These are phyloP conservation scores for Apiotrichum domesticum DNA, from an alignment of 1,284 basidiomycete species.

Conservation along the genomic window DNA sequence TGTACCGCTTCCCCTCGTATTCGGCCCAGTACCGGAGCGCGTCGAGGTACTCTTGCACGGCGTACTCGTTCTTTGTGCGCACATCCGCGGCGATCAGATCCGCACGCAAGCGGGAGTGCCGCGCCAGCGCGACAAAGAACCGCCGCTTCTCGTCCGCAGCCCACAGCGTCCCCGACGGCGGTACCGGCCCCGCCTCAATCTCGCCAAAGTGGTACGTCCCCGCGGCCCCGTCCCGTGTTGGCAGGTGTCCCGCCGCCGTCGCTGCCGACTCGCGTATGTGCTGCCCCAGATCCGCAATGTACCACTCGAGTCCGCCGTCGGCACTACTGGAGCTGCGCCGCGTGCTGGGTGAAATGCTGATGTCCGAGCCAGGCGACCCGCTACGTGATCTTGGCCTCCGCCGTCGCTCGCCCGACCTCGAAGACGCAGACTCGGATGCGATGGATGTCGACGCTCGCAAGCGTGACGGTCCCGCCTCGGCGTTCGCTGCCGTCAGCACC, in stretches of 20 bases:
- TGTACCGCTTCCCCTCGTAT: slow-evolving; percentile 1
- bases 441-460: not conserved
- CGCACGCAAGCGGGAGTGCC: slow-evolving; percentile 62
- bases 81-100: slow-evolving; percentile 65
- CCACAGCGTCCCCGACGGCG: slow-evolving; percentile 52
- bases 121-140: slow-evolving; percentile 62
- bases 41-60: slow-evolving; percentile 58
- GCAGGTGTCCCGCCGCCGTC: too few species aligned
- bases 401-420: too few species aligned
- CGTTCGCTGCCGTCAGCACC: not conserved
- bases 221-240: not conserved
- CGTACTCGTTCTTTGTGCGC: slow-evolving; percentile 55
- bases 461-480: not conserved
- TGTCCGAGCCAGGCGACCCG: not conserved
- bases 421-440: too few species aligned
- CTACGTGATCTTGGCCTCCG: not conserved
- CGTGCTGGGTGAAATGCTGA: too few species aligned
- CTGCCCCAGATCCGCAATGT: slow-evolving; percentile 4
- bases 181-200: not conserved
- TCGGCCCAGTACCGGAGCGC: slow-evolving; percentile 46
- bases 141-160: slow-evolving; percentile 57
- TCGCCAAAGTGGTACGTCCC: too few species aligned
- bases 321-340: too few species aligned
- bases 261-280: not conserved
- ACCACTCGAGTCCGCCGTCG: slow-evolving; percentile 1